Percentiles rank a stretch among this genome's conserved stretches.
Conservation (phyloP, 805 yeast species). For the Wickerhamomyces pijperi region DNA sequence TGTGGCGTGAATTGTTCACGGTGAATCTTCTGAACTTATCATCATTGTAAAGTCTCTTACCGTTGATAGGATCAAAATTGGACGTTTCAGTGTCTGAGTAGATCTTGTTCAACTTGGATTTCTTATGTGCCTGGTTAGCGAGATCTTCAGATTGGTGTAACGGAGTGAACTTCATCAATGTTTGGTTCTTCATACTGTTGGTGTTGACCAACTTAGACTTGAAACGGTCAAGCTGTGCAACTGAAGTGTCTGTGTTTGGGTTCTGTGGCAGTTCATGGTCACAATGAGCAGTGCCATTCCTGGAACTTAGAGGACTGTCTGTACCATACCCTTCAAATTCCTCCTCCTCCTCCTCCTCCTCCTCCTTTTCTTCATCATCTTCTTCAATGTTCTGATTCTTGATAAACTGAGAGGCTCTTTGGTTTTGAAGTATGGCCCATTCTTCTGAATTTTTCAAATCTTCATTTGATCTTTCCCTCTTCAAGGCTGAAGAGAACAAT, state of each 20-base stretch:
- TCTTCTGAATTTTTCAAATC: not conserved
- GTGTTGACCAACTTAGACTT: not conserved
- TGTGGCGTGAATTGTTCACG: not conserved
- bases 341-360: no score
- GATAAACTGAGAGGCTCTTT: no score
- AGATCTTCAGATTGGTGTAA: slow-evolving; percentile 15
- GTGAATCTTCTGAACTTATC: slow-evolving; percentile 34
- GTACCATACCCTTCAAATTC: not conserved
- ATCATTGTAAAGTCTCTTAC: slow-evolving; percentile 44
- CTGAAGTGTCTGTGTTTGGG: not conserved
- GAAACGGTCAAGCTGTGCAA: not conserved
- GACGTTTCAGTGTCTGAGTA: slow-evolving; percentile 57
- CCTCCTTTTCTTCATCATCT: no score
- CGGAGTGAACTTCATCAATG: slow-evolving; percentile 13
- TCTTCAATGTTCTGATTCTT: not conserved
- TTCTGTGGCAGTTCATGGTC: not conserved
- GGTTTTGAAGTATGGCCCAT: no score
- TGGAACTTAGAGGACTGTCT: not conserved
- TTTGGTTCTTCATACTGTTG: not conserved
- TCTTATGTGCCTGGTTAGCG: slow-evolving; percentile 4
- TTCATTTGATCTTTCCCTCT: not conserved
- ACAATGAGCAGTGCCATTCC: not conserved
- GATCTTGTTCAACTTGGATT: slow-evolving; percentile 33
- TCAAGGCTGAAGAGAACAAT: not conserved
- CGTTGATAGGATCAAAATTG: slow-evolving; percentile 44